Percentiles rank a stretch among this genome's conserved stretches.
These are phyloP conservation scores for Tympanopsis confertula DNA, from an alignment of 2,329 filamentous ascomycete species.

Conservation along the genomic window DNA sequence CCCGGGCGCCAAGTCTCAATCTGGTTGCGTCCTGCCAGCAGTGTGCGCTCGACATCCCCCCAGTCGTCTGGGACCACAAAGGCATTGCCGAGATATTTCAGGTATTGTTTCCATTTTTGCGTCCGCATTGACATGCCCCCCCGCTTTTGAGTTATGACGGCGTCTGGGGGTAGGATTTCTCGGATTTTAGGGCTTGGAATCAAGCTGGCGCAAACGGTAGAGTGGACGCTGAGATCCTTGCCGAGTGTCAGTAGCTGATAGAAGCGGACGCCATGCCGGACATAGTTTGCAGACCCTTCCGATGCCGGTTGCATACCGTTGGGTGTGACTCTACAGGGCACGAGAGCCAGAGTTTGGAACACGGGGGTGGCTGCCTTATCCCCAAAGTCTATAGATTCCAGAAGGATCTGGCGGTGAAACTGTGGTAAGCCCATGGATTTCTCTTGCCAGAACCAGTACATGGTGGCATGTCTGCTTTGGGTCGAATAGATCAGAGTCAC, in stretches of 20 bases:
- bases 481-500: constrained; percentile 23
- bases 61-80: constrained; percentile 26
- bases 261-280: constrained; percentile 8
- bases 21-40: neutral
- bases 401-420: constrained; percentile 21
- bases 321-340: too few species aligned
- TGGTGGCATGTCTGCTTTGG: constrained; percentile 15
- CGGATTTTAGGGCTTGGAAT: too few species aligned
- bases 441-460: constrained; percentile 20
- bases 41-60: constrained; percentile 13
- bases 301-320: constrained; percentile 11
- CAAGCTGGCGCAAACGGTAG: constrained; percentile 4
- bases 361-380: neutral
- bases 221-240: constrained; percentile 5
- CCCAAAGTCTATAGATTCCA: constrained; percentile 1
- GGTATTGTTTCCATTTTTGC: constrained; percentile 7
- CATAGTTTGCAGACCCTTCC: constrained; percentile 7
- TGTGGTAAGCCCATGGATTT: constrained; percentile 14
- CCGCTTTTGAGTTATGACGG: too few species aligned
- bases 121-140: constrained; percentile 9
- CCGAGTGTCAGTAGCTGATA: constrained; percentile 7
- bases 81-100: constrained; percentile 11
- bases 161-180: too few species aligned
- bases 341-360: too few species aligned
- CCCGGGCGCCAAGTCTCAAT: neutral